Evolutionary conservation across 2,329 filamentous ascomycete species (phyloP).

Genomic region (Ceratocystis variospora): DNA sequence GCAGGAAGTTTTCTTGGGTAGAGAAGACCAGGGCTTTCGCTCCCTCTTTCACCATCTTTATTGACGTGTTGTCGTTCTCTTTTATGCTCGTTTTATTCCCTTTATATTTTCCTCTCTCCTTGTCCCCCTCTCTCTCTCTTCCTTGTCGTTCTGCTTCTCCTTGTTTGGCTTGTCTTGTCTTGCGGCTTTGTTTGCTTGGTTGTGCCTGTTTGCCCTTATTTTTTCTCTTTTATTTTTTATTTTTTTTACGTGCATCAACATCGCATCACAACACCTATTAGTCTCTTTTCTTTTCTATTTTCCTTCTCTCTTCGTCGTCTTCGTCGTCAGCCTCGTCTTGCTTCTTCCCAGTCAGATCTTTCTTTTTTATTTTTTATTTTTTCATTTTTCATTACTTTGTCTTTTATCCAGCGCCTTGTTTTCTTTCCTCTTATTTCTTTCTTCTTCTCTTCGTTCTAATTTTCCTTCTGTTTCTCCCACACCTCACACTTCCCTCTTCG

Average conservation of each 20-base stretch:
- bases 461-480: background rate
- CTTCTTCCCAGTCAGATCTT: background rate
- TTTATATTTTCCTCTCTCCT: too few relatives aligned
- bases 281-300: background rate
- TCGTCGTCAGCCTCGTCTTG: background rate
- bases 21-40: too few relatives aligned
- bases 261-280: too few relatives aligned
- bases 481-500: background rate
- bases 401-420: background rate
- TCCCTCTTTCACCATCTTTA: too few relatives aligned
- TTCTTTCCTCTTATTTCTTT: background rate
- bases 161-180: background rate
- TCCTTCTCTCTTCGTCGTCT: background rate
- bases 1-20: too few relatives aligned
- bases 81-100: too few relatives aligned
- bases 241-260: background rate
- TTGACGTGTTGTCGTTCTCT: too few relatives aligned
- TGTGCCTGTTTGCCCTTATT: background rate
- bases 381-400: background rate
- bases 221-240: background rate
- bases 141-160: background rate
- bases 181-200: background rate
- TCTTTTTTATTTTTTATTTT: background rate
- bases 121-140: too few relatives aligned
- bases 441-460: background rate